These are phyloP conservation scores for Neolentinus lepideus DNA, from an alignment of 1,284 basidiomycete genomes.

Conservation along the genomic window DNA sequence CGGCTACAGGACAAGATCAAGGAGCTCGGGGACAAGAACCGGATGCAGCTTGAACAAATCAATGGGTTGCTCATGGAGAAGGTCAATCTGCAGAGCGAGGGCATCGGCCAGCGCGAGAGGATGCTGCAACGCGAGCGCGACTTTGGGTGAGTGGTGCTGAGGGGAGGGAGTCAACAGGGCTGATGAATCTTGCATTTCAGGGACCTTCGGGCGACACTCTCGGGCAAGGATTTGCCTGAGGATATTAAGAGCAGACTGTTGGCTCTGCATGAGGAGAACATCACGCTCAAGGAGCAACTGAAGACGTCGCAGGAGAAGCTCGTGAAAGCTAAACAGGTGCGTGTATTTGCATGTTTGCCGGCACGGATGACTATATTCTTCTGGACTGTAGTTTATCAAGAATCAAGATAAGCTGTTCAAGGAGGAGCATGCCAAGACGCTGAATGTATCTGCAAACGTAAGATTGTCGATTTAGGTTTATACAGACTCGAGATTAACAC, in stretches of 20 bases:
- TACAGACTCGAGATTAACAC: background rate
- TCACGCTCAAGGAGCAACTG: conserved; percentile 62
- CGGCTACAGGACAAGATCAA: conserved; percentile 63
- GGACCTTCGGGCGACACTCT: conserved; percentile 66
- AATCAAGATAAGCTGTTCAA: conserved; percentile 86
- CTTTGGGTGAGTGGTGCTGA: conserved; percentile 48
- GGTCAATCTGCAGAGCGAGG: conserved; percentile 82
- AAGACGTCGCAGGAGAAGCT: conserved; percentile 76
- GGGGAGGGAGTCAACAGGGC: background rate
- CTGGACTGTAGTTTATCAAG: conserved; percentile 70
- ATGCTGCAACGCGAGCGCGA: conserved; percentile 78
- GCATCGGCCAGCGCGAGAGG: conserved; percentile 78
- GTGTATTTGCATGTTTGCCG: conserved; percentile 10
- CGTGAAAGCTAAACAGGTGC: conserved; percentile 70
- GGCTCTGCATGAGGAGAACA: conserved; percentile 71
- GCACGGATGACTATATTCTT: background rate
- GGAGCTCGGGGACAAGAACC: conserved; percentile 76
- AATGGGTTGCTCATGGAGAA: conserved; percentile 86
- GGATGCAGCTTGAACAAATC: conserved; percentile 89
- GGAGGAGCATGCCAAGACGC: conserved; percentile 55
- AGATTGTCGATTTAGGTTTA: conserved; percentile 6
- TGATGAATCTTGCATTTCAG: conserved; percentile 26
- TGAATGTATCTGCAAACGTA: conserved; percentile 17
- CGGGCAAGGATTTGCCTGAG: conserved; percentile 71
- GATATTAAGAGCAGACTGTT: conserved; percentile 76